These are phyloP conservation scores for Penicillium mononematosum DNA, from an alignment of 495 filamentous ascomycete species.

Conservation along the genomic window DNA sequence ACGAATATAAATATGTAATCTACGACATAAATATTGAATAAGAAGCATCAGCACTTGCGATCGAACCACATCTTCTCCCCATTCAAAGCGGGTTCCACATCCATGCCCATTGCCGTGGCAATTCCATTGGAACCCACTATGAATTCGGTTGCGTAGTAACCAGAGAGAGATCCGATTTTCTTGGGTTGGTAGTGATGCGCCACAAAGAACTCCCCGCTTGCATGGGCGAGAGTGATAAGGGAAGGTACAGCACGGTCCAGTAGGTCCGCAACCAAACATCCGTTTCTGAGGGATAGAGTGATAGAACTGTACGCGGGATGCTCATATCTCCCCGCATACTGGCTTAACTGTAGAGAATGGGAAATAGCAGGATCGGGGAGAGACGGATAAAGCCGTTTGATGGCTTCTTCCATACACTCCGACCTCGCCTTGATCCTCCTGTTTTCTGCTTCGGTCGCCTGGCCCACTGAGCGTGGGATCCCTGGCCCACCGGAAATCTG, in stretches of 20 bases:
- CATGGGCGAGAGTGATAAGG: background rate
- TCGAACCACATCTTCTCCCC: constrained; percentile 13
- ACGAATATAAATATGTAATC: background rate
- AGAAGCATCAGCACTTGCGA: background rate
- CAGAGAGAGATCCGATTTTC: background rate
- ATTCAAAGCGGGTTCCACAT: constrained; percentile 5
- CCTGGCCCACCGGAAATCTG: background rate
- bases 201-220: constrained; percentile 14
- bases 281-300: background rate
- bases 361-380: constrained; percentile 10
- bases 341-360: constrained; percentile 4
- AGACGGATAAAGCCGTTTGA: constrained; percentile 15
- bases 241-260: constrained; percentile 4
- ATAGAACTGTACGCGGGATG: constrained; percentile 14
- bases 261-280: background rate
- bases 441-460: background rate
- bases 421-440: background rate
- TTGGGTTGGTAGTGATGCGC: constrained; percentile 5
- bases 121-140: background rate
- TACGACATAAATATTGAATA: background rate
- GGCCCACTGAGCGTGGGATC: background rate
- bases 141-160: constrained; percentile 6
- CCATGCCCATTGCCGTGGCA: constrained; percentile 1
- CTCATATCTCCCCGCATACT: constrained; percentile 14
- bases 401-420: constrained; percentile 4